Conservation (phyloP, 768 basidiomycete species). For the Lactarius psammicola region DNA sequence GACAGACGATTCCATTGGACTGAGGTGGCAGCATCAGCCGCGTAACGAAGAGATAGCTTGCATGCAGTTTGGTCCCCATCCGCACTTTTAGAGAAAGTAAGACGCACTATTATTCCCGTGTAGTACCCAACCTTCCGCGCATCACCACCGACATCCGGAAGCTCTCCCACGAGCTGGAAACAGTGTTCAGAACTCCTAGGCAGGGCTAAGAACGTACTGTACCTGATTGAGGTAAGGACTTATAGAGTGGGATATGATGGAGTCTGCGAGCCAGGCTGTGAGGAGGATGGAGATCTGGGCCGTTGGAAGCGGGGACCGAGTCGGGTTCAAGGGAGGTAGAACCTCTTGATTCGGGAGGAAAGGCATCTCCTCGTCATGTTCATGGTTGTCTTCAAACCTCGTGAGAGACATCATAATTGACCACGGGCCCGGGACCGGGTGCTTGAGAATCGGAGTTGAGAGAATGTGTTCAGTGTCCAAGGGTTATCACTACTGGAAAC, state of each 20-base stretch:
- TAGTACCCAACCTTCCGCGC: too few relatives aligned
- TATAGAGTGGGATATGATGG: background rate
- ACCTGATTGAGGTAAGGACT: background rate
- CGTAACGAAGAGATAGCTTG: background rate
- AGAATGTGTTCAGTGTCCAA: background rate
- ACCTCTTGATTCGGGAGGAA: background rate
- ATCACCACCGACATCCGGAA: too few relatives aligned
- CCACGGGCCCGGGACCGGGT: too few relatives aligned
- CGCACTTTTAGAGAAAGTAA: background rate
- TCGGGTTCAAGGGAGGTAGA: background rate
- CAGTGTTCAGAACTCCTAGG: background rate
- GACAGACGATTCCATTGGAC: background rate
- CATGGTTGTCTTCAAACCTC: background rate
- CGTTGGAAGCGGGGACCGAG: background rate
- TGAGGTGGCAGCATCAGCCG: background rate
- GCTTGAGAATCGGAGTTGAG: too few relatives aligned
- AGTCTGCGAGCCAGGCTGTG: background rate
- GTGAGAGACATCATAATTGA: background rate
- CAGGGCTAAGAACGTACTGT: background rate
- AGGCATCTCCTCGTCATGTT: background rate
- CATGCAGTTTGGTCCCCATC: background rate
- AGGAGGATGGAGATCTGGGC: background rate
- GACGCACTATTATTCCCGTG: background rate
- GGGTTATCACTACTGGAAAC: background rate
- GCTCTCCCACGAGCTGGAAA: too few relatives aligned